phyloP scores from a whole-genome alignment of 768 basidiomycete species.

The Collybia sordida region DNA sequence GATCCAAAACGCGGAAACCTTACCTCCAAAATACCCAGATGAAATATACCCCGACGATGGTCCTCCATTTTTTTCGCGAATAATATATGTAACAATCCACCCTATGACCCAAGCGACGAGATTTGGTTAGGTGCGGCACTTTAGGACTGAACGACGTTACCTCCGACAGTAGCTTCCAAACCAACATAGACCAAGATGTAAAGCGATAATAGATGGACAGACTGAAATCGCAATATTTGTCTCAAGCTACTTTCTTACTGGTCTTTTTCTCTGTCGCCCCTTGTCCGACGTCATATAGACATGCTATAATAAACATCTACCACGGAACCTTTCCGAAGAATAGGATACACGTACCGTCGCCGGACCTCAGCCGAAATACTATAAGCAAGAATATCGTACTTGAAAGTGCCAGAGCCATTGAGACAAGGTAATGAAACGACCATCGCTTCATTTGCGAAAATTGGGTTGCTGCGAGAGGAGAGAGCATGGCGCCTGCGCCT shows the following conservation, averaged over 20 bases:
- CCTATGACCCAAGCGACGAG: constrained; percentile 31
- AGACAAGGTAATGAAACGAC: constrained; percentile 78
- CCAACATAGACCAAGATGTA: constrained; percentile 70
- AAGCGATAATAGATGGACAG: constrained; percentile 61
- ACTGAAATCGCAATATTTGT: constrained; percentile 50
- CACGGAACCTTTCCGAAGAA: background rate
- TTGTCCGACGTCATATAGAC: constrained; percentile 48
- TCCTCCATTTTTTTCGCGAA: constrained; percentile 31
- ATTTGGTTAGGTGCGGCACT: background rate
- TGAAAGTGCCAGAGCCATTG: constrained; percentile 58
- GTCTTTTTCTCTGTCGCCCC: constrained; percentile 27
- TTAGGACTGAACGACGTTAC: constrained; percentile 17
- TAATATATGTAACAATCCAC: constrained; percentile 69
- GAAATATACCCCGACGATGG: constrained; percentile 28
- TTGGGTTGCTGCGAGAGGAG: constrained; percentile 81
- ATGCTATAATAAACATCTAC: constrained; percentile 33
- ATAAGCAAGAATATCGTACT: constrained; percentile 51
- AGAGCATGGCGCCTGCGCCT: constrained; percentile 65
- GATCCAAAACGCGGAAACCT: background rate
- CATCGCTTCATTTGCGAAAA: constrained; percentile 65
- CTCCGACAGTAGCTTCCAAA: constrained; percentile 60
- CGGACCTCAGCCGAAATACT: constrained; percentile 68
- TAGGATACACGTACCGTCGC: constrained; percentile 51
- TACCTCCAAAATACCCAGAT: constrained; percentile 23
- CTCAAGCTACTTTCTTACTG: constrained; percentile 37